phyloP scores from a whole-genome alignment of 208 protist genomes.

The Wallacemonas sp. region DNA sequence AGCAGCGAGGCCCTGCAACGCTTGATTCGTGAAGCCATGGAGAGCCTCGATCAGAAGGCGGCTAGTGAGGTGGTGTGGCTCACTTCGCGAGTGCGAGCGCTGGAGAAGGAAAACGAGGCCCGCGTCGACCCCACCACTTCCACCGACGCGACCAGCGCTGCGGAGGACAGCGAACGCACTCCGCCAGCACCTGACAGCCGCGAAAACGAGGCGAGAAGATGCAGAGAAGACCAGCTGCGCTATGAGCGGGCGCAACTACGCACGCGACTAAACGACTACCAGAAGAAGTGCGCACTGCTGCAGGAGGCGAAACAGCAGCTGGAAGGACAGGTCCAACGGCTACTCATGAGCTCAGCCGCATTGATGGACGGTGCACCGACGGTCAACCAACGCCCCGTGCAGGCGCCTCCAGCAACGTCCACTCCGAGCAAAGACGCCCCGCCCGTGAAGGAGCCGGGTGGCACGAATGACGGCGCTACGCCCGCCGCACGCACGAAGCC shows the following conservation, averaged over 20 bases:
- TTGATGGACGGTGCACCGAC: background rate
- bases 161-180: background rate
- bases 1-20: background rate
- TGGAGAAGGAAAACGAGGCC: background rate
- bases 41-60: background rate
- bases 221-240: conserved; percentile 1
- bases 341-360: conserved; percentile 19
- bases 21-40: background rate
- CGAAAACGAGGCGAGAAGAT: background rate
- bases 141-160: background rate
- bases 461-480: conserved; percentile 3
- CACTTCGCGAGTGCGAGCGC: background rate
- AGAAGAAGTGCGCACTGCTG: conserved; percentile 39
- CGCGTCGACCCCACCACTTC: too few species aligned
- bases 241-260: conserved; percentile 35
- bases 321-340: conserved; percentile 70
- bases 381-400: background rate
- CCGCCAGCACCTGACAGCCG: too few species aligned
- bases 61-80: background rate
- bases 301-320: conserved; percentile 51
- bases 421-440: background rate
- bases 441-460: background rate
- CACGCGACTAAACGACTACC: conserved; percentile 4
- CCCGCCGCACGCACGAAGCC: conserved; percentile 27
- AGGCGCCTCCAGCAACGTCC: background rate